Evolutionary conservation across 1,284 basidiomycete species (phyloP), one percentile per base, ranked within the genome.

Genomic region (Boletus sp.): DNA sequence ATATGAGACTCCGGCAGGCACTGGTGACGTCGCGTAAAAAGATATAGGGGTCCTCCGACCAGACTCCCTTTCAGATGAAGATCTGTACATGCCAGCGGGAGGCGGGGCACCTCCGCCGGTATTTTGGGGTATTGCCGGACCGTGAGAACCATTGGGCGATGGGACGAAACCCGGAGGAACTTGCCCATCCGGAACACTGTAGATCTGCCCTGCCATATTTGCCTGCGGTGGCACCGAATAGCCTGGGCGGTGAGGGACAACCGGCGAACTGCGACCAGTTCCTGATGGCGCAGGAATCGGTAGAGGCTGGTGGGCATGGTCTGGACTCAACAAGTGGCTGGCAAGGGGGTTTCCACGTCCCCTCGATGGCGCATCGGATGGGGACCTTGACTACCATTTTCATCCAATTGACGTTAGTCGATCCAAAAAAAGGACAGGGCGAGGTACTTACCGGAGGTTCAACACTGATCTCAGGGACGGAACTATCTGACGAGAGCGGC

Each of bases 331-430:
- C 33, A 74, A 48, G 27, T 60, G 67, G 56, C 28, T 63, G 35
- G 25, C 7, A 53, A 68, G 33, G 38, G 54, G 7, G 3, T 55
- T 40, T 37, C 60, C 61, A 46, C 40, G 69, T n/a, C 72, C 73
- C 28, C 75, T 64, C 25, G 74, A 76, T 27, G 72, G 73, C 6
- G 72, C 74, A 60, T 76, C 74, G 23, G 72, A 74, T 21, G 74
- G 61, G 28, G 74, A 65, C 53, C 72, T 61, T 52, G 72, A 76
- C 72, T 73, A 21, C 53, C 60, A 14, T 51, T 57, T 60, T 52
- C 54, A 55, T 57, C 23, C 56, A 58, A 31, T 54, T 59, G 59
- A 61, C 46, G 60, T 73, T 23, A 73, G 65, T 53, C 0, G 23
- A 57, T 51, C 56, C 48, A 47, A 62, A 65, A 62, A 54, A 14